Evolutionary conservation across 371 early-diverging fungal species (phyloP).

Genomic region (Saksenaea vasiformis): DNA sequence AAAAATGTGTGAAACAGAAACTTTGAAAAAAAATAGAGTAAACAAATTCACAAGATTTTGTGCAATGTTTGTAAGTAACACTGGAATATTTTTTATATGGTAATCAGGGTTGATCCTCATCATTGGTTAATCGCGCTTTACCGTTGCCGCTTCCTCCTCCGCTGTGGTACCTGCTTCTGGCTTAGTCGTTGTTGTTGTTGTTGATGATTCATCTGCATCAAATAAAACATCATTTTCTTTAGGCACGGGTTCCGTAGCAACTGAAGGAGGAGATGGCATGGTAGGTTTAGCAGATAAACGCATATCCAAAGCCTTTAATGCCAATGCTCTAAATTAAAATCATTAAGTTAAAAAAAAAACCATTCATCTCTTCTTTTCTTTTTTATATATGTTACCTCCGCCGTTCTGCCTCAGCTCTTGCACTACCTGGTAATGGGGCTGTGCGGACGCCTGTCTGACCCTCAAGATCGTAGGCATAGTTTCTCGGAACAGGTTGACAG

Average conservation of each 20-base stretch:
- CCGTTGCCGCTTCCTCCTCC: conserved; percentile 2
- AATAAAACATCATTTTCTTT: conserved; percentile 11
- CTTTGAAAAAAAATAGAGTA: not conserved
- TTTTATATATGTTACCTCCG: conserved; percentile 42
- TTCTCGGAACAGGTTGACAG: conserved; percentile 52
- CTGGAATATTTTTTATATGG: not conserved
- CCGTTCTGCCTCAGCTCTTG: conserved; percentile 68
- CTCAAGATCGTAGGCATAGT: conserved; percentile 51
- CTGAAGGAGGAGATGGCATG: conserved; percentile 13
- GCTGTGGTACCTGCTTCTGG: not conserved
- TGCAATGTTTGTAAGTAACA: not conserved
- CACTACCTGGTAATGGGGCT: conserved; percentile 55
- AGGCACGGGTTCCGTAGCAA: not conserved
- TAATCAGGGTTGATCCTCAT: not conserved
- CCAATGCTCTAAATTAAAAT: conserved; percentile 54
- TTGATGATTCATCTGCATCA: conserved; percentile 21
- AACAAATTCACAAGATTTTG: not conserved
- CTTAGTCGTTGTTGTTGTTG: not conserved
- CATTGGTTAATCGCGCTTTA: conserved; percentile 7
- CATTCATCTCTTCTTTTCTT: not conserved
- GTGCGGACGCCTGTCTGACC: conserved; percentile 38
- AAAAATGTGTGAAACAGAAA: conserved; percentile 1
- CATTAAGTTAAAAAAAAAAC: not conserved
- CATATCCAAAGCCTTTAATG: conserved; percentile 68
- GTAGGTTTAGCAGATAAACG: conserved; percentile 45